Base-by-base conservation (phyloP, 306 rosid genomes). In the Vigna nakashimae region DNA sequence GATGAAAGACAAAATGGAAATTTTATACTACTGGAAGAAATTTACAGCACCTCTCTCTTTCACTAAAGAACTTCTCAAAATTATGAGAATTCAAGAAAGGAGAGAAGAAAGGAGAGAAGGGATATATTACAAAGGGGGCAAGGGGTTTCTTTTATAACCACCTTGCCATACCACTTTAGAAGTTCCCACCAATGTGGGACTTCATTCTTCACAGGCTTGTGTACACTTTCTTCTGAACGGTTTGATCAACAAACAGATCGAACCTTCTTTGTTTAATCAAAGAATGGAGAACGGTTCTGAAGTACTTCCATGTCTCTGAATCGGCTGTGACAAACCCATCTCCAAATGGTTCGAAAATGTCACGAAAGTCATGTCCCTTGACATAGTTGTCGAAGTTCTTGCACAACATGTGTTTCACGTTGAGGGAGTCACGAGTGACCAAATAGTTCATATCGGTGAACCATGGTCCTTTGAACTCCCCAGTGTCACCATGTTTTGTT, bases 291-390 rank as follows among this genome's bases (percentile, higher is more conserved):
- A 77, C 2, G 1, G 38, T 52, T 7, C 89, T 78, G 45, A 50
- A 50, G 18, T 51, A 34, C 28, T 32, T 85, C 91, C 84, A 87
- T 1, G 8, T 0, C 15, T 87, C 73, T 0, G 74, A 52, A n/a
- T 87, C 87, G 0, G 84, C 42, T 3, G 79, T 78, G 43, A 87
- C 72, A 12, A 85, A 71, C 2, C 86, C 90, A 7, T 79, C 74
- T 20, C 90, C 90, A 0, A 87, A 72, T 22, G 79, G 26, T 59
- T 82, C 36, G 9, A 24, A 24, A 24, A 24, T 24, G 28, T 24
- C 28, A 24, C 28, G 28, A 24, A 24, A 24, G 28, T 24, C 28
- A 24, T 24, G 28, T 24, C 2, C 2, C 28, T 24, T 24, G 28
- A 24, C 28, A 24, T 24, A 77, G 69, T 75, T 69, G 30, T 70